Evolutionary conservation across 768 basidiomycete species (phyloP), one percentile per base, ranked within the genome.

Genomic region (Termitomyces bulborhizus): DNA sequence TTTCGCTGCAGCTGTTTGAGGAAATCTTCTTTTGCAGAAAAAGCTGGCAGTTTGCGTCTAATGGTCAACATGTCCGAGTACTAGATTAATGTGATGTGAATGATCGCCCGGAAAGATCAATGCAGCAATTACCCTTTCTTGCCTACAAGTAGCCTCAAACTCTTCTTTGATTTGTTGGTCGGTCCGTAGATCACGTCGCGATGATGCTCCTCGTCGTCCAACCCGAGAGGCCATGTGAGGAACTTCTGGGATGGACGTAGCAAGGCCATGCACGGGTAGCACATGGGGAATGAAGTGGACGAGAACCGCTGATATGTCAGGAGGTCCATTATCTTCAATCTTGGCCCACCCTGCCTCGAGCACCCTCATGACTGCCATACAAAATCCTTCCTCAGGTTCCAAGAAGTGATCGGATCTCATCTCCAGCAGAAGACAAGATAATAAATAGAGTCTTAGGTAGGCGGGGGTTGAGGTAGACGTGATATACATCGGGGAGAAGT

Each of bases 391-490:
- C 0, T 82, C 87, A 0, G 76, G 67, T 54, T 85, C 80, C n/a
- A 84, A 66, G 40, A 90, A 81, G 21, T 78, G 74, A 2, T 74
- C 75, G 6, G 69, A 69, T 50, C 79, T 71, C 68, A 88, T 77
- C 9, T 76, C 79, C 5, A 66, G 51, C n/a, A 93, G 73, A 18
- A 93, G 72, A 26, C 73, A 72, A 4, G 84, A 79, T 34, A 91
- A 76, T n/a, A 97, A 77, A 64, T 95, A 85, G 4, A 96, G 79
- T 21, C 91, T 84, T 53, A 95, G 73, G 67, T 96, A 96, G 1
- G 91, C 80, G 0, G 94, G 81, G 4, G 87, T 74, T 1, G 81
- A 78, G 0, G 71, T 64, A 1, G 90, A 92, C 1, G 85, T 79
- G 51, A 96, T 66, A 66, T 86, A 96, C 70, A 94, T 81, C 0